These are phyloP conservation scores for Lentinula aciculospora DNA, from an alignment of 768 basidiomycete species.

Conservation along the genomic window DNA sequence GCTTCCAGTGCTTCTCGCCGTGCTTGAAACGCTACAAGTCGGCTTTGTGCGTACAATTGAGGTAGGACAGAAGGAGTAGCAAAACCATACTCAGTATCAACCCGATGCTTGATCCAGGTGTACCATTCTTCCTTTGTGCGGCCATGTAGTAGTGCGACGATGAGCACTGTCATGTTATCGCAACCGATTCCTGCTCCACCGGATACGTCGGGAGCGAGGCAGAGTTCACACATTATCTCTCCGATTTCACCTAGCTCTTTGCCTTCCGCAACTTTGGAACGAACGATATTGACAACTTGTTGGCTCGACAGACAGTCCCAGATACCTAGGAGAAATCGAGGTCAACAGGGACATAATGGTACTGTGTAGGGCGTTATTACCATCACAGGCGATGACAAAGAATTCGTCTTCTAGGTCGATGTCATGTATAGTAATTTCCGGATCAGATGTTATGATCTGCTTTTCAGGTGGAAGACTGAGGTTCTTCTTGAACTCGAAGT, in stretches of 20 bases:
- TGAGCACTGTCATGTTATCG: constrained; percentile 97
- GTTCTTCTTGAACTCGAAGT: constrained; percentile 99
- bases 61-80: constrained; percentile 71
- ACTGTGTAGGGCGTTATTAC: constrained; percentile 35
- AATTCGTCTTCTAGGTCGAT: constrained; percentile 92
- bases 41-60: constrained; percentile 65
- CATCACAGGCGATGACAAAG: constrained; percentile 94
- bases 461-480: constrained; percentile 72
- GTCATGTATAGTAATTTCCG: constrained; percentile 81
- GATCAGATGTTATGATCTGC: constrained; percentile 93
- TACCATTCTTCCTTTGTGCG: constrained; percentile 93
- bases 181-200: constrained; percentile 92
- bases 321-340: constrained; percentile 60
- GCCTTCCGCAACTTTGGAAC: constrained; percentile 74
- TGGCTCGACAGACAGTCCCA: constrained; percentile 98
- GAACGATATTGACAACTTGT: constrained; percentile 84
- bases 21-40: constrained; percentile 58
- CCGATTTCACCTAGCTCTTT: constrained; percentile 78
- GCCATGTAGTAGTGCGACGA: constrained; percentile 84
- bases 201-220: constrained; percentile 89
- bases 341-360: neutral
- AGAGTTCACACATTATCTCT: constrained; percentile 87
- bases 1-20: constrained; percentile 42
- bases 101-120: constrained; percentile 79
- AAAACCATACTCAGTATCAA: constrained; percentile 71